Conservation (phyloP, 306 rosid species). For the Prunus armeniaca region DNA sequence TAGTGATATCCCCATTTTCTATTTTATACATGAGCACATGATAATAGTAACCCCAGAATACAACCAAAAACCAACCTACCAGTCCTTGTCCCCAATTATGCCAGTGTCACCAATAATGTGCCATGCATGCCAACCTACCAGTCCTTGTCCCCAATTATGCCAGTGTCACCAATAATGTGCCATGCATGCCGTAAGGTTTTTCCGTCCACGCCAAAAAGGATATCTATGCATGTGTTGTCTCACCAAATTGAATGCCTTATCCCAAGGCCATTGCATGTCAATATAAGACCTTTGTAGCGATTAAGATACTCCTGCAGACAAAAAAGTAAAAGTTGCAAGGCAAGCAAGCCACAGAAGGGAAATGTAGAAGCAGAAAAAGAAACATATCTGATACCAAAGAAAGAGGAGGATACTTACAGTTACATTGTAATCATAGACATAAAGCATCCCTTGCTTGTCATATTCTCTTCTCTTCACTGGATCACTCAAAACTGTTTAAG, state of each 20-base stretch:
- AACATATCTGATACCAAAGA: neutral
- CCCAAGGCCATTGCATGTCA: slow-evolving; percentile 98
- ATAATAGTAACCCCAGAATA: slow-evolving; percentile 1
- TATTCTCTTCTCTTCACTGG: slow-evolving; percentile 83
- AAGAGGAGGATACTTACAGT: slow-evolving; percentile 52
- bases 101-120: slow-evolving; percentile 14
- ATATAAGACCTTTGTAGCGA: slow-evolving; percentile 92
- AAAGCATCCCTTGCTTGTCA: slow-evolving; percentile 79
- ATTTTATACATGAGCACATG: slow-evolving; percentile 15
- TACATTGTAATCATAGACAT: slow-evolving; percentile 70
- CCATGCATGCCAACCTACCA: neutral
- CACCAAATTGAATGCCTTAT: slow-evolving; percentile 78
- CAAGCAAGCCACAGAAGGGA: neutral
- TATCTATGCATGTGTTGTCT: slow-evolving; percentile 19
- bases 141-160: slow-evolving; percentile 22
- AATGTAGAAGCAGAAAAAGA: neutral
- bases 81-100: slow-evolving; percentile 20
- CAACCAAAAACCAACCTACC: neutral
- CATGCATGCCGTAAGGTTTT: neutral
- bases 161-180: slow-evolving; percentile 14
- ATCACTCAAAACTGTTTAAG: slow-evolving; percentile 81
- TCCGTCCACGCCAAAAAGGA: slow-evolving; percentile 23
- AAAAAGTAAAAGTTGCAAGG: slow-evolving; percentile 6
- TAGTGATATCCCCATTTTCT: slow-evolving; percentile 7
- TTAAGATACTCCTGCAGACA: slow-evolving; percentile 81